A percentile compares a stretch with the other conserved stretches of the same genome.
Conservation (phyloP, 345 rosid species). For the Camelina laxa region DNA sequence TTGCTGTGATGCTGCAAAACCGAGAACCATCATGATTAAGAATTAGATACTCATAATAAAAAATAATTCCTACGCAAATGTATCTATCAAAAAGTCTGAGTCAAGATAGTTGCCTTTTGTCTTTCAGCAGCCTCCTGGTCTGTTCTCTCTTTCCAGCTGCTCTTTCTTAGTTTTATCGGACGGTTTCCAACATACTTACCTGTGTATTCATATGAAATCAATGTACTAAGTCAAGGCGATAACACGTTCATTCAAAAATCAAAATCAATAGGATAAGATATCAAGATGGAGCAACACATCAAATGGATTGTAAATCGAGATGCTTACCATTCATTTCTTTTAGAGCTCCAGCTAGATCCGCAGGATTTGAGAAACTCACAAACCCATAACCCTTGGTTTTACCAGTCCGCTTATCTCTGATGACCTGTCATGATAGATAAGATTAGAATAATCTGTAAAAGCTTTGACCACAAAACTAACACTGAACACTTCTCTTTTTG, state of each 20-base stretch:
- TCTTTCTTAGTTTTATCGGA: slow-evolving; percentile 91
- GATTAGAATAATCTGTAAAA: background rate
- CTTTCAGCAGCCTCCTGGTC: slow-evolving; percentile 71
- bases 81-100: background rate
- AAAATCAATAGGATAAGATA: slow-evolving; percentile 1
- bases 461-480: slow-evolving; percentile 9
- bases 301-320: background rate
- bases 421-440: slow-evolving; percentile 60
- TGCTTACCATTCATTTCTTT: slow-evolving; percentile 93
- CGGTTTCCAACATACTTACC: slow-evolving; percentile 98
- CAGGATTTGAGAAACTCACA: slow-evolving; percentile 87
- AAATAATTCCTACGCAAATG: background rate
- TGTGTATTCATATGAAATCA: slow-evolving; percentile 41
- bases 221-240: background rate
- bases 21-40: background rate
- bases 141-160: slow-evolving; percentile 97
- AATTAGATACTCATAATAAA: background rate
- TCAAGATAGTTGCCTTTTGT: slow-evolving; percentile 62
- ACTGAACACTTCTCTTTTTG: background rate
- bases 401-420: slow-evolving; percentile 96
- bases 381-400: slow-evolving; percentile 98
- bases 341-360: slow-evolving; percentile 88
- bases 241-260: background rate
- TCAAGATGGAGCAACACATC: slow-evolving; percentile 13
- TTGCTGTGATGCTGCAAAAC: slow-evolving; percentile 55